Percentiles rank a stretch among this genome's conserved stretches.
Evolutionary conservation across 1,284 basidiomycete genomes (phyloP).

Genomic region (Moniliophthora roreri): DNA sequence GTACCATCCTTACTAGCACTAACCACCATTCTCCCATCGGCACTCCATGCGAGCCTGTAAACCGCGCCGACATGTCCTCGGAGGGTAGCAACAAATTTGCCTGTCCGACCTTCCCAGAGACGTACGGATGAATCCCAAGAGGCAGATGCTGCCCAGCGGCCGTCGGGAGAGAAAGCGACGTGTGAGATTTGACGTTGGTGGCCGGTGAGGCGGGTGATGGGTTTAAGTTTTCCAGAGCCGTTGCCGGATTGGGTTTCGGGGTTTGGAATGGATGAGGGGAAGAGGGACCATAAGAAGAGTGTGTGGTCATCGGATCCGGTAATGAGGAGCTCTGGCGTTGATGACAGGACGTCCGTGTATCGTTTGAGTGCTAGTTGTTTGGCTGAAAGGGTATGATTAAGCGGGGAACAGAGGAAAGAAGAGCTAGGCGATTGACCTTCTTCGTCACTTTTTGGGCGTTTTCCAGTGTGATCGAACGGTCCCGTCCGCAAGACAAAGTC

Average conservation of each 20-base stretch:
- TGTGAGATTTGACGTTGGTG: conserved; percentile 97
- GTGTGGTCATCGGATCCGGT: conserved; percentile 96
- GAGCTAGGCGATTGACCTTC: conserved; percentile 56
- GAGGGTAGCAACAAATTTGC: conserved; percentile 90
- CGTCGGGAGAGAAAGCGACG: conserved; percentile 95
- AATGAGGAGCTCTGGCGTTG: conserved; percentile 83
- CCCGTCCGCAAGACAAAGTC: conserved; percentile 95
- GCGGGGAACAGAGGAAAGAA: conserved; percentile 5
- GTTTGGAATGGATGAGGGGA: conserved; percentile 46
- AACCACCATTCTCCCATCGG: conserved; percentile 89
- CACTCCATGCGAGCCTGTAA: conserved; percentile 93
- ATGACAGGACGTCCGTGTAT: conserved; percentile 68
- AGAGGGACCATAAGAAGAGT: conserved; percentile 88
- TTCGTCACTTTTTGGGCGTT: conserved; percentile 72
- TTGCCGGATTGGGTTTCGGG: conserved; percentile 20
- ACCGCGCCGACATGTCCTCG: conserved; percentile 94
- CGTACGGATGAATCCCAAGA: conserved; percentile 93
- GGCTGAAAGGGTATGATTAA: conserved; percentile 41
- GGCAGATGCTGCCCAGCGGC: conserved; percentile 87
- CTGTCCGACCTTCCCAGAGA: conserved; percentile 92
- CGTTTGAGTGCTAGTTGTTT: conserved; percentile 74
- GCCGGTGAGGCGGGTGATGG: conserved; percentile 85
- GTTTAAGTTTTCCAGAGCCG: conserved; percentile 69
- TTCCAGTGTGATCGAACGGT: conserved; percentile 88
- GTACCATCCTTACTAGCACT: conserved; percentile 97